Conservation (phyloP, 148 eudicot species). For the Vaccinium macrocarpon region DNA sequence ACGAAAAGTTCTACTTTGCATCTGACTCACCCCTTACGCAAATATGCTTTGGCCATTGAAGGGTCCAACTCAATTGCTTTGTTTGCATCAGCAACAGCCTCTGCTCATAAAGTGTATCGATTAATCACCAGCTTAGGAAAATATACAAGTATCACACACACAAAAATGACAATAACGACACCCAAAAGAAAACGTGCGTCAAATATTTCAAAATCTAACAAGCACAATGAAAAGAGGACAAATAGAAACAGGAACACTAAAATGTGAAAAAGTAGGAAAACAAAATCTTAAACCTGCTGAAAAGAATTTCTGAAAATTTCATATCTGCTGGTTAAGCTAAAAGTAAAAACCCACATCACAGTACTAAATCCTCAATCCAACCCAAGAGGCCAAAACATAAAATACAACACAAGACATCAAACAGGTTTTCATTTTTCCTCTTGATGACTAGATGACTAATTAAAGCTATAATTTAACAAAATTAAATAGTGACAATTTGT, state of each 20-base stretch:
- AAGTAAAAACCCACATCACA: not conserved
- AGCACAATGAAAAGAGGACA: not conserved
- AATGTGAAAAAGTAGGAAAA: not conserved
- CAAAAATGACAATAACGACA: not conserved
- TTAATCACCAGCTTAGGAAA: slow-evolving; percentile 5
- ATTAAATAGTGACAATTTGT: not conserved
- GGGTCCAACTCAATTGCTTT: slow-evolving; percentile 75
- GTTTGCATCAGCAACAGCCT: slow-evolving; percentile 91
- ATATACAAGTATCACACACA: not conserved
- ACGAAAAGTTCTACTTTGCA: not conserved
- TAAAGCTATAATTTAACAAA: not conserved
- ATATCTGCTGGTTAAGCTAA: not conserved
- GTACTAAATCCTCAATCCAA: not conserved
- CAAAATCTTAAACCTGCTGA: not conserved
- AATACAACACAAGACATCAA: not conserved
- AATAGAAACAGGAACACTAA: not conserved
- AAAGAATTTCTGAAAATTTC: not conserved
- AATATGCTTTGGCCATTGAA: slow-evolving; percentile 74
- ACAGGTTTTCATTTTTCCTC: not conserved
- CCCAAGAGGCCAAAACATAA: not conserved
- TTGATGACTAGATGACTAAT: not conserved
- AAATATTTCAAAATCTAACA: not conserved
- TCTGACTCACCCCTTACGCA: slow-evolving; percentile 77
- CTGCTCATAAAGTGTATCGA: slow-evolving; percentile 32
- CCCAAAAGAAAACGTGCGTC: not conserved